A percentile compares a stretch with the other conserved stretches of the same genome.
Conservation (phyloP, 73 alveolate genomes). For the Breviolum minutum region DNA sequence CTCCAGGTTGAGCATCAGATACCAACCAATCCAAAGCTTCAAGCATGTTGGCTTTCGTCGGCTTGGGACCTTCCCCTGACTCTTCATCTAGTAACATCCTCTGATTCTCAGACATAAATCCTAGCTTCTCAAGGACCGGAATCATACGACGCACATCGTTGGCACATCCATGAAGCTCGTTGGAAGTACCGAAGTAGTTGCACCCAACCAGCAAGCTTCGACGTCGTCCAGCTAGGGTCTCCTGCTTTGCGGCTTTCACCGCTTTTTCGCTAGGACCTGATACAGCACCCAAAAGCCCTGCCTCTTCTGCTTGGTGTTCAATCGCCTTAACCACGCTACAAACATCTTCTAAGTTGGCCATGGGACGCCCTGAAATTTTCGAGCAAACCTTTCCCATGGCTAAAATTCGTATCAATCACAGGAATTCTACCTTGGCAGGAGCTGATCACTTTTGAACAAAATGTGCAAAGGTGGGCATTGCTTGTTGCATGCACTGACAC, state of each 20-base stretch:
- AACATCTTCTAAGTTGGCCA: not conserved
- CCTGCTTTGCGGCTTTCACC: not conserved
- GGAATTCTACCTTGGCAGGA: too few relatives aligned
- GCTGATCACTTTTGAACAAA: not conserved
- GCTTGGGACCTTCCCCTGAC: conserved; percentile 12
- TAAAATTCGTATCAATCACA: not conserved
- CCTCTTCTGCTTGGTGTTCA: conserved; percentile 40
- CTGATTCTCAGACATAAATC: conserved; percentile 47
- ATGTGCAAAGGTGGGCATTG: not conserved
- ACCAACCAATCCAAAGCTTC: conserved; percentile 79
- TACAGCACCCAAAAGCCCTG: not conserved
- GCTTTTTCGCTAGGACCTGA: not conserved
- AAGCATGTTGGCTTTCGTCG: conserved; percentile 93
- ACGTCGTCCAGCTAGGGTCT: conserved; percentile 32
- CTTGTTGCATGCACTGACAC: not conserved
- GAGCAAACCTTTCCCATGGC: conserved; percentile 93
- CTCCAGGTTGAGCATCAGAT: conserved; percentile 73
- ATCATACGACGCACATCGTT: conserved; percentile 88
- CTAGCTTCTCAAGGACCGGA: conserved; percentile 71
- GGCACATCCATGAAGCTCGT: conserved; percentile 90
- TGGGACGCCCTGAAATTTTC: conserved; percentile 30
- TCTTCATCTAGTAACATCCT: conserved; percentile 70
- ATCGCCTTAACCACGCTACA: conserved; percentile 45
- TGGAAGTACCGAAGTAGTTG: conserved; percentile 58
- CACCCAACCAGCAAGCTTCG: conserved; percentile 66